A percentile compares a stretch with the other conserved stretches of the same genome.
These are phyloP conservation scores for Tagetes patula DNA, from an alignment of 129 eudicot species.

Conservation along the genomic window DNA sequence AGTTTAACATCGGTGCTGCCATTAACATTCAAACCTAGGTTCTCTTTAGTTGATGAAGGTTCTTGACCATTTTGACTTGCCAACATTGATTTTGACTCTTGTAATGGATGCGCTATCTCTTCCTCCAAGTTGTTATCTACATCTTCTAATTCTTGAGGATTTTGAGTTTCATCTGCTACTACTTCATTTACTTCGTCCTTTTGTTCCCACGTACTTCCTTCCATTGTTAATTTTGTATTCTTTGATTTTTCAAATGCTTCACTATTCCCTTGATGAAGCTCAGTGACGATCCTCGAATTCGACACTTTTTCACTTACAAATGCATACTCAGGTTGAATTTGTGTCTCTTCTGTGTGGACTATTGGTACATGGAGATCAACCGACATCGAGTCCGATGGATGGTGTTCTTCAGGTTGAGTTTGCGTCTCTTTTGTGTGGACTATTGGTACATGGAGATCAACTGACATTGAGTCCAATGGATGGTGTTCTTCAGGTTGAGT, in stretches of 20 bases:
- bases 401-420: constrained; percentile 20
- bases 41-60: constrained; percentile 23
- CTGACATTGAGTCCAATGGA: constrained; percentile 56
- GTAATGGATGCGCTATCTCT: constrained; percentile 13
- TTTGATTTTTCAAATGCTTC: constrained; percentile 21
- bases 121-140: constrained; percentile 25
- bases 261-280: constrained; percentile 30
- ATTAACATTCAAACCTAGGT: constrained; percentile 21
- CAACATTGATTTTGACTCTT: constrained; percentile 4
- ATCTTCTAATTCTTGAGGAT: constrained; percentile 26
- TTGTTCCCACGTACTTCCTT: constrained; percentile 28
- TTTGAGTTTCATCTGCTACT: constrained; percentile 33
- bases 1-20: constrained; percentile 23
- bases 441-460: constrained; percentile 38
- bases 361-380: constrained; percentile 38
- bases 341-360: constrained; percentile 38
- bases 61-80: constrained; percentile 30
- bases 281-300: constrained; percentile 16
- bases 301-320: constrained; percentile 19
- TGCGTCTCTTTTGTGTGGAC: constrained; percentile 40
- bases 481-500: constrained; percentile 22
- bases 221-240: constrained; percentile 16
- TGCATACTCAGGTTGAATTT: constrained; percentile 19
- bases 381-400: constrained; percentile 57
- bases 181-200: constrained; percentile 24